A percentile compares a stretch with the other conserved stretches of the same genome.
Evolutionary conservation across 441 rosid genomes (phyloP).

Genomic region (Eruca vesicaria): DNA sequence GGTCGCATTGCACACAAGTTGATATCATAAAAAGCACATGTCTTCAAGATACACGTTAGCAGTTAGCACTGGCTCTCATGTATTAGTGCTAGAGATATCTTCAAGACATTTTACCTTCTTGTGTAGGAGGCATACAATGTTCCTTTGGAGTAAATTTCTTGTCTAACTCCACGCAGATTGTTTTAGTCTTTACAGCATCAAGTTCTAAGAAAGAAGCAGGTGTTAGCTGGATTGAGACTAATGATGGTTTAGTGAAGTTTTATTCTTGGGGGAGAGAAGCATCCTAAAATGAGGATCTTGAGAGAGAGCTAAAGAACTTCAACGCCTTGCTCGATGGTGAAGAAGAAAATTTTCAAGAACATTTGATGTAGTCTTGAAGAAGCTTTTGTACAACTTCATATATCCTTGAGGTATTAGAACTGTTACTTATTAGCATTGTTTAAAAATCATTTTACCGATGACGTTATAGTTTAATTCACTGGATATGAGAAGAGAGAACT

Average conservation of each 20-base stretch:
- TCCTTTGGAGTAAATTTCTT: too few relatives aligned
- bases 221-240: conserved; percentile 55
- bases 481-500: background rate
- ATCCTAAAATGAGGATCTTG: conserved; percentile 42
- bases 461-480: background rate
- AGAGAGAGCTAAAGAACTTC: conserved; percentile 36
- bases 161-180: too few relatives aligned
- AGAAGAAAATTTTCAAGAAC: conserved; percentile 8
- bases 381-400: too few relatives aligned
- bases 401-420: too few relatives aligned
- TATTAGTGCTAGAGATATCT: background rate
- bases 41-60: background rate
- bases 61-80: background rate
- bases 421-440: background rate
- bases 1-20: background rate
- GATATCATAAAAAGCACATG: background rate
- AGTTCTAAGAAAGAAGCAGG: conserved; percentile 58
- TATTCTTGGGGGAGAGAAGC: conserved; percentile 58
- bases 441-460: background rate
- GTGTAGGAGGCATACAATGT: too few relatives aligned
- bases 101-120: too few relatives aligned
- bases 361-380: background rate
- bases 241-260: conserved; percentile 49
- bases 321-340: background rate
- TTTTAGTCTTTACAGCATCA: background rate